Evolutionary conservation across 164 flowering plant genomes (phyloP), one percentile per base, ranked within the genome.

Genomic region (Platanus orientalis): DNA sequence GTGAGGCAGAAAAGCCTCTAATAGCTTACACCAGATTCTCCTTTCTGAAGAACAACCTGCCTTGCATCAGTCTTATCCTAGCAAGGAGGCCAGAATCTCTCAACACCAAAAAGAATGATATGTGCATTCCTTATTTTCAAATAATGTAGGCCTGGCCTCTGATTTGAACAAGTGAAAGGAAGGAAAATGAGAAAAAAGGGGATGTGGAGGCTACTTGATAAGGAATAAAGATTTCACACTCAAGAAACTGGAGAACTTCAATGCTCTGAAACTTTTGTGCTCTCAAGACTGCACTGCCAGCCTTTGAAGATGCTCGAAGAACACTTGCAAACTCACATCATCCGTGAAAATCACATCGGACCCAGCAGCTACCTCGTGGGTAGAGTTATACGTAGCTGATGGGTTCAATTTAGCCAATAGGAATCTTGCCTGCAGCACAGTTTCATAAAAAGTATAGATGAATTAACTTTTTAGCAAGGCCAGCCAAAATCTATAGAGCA

Each of bases 231-330:
- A 3, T 36, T 14, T 36, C 42, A 36, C 4, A 7, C 12, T 44
- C 24, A 27, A 36, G 39, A 61, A 45, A 39, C 57, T 39, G 20
- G 50, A n/a, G 60, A 65, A 36, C 42, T 28, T 30, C 24, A 66
- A n/a, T 19, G 21, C 57, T 23, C 54, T 32, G 61, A 7, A 1
- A 39, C 27, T 21, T 25, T 32, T 32, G 29, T 1, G 27, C 42
- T 29, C 51, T 83, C 81, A 86, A 32, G 87, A 85, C 73, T 92
- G 96, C 69, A 92, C 98, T 1, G 90, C 98, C 64, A 92, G 71
- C 80, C 79, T 83, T 77, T 92, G 98, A 50, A 92, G 98, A 80
- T 92, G 98, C 74, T 90, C 96, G 30, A 90, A 80, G 81, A 92
- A 92, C 19, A 92, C 97, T 76, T 88, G 93, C 28, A 92, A 80